Evolutionary conservation across 257 asterid genomes (phyloP), one percentile per base, ranked within the genome.

Genomic region (Solanum dulcamara): DNA sequence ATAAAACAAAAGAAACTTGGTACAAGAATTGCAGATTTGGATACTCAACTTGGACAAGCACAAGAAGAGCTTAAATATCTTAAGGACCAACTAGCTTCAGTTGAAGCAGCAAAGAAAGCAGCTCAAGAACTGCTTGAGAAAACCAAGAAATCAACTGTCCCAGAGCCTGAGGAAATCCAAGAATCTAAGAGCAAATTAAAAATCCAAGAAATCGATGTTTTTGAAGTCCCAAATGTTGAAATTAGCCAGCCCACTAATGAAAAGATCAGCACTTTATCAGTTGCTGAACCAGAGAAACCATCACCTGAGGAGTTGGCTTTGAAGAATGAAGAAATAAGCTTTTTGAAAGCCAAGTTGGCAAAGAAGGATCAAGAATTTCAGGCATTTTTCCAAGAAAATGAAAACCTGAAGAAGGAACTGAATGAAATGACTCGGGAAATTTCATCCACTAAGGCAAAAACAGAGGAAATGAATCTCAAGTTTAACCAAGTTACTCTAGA

Each of bases 1-100:
- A 38, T 84, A 74, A 91, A 88, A 82, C 97, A 92, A 71, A 95
- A 91, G 95, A 96, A 95, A 88, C 95, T 96, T 8, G 97, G 98
- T 8, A 89, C 92, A 26, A 91, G 98, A 46, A 96, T 96, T 85
- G 92, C 98, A 1, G 97, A 92, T 86, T 89, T 96, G 91, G 99
- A 96, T 80, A 91, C 97, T 38, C 99, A 94, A 84, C 98, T 96
- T 53, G 98, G 97, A 24, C 97, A 93, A 86, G 98, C 98, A 0
- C 99, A 94, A 86, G 90, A 83, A 4, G 98, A 96, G 91, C 94
- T 96, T 83, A 93, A 91, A 81, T 80, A 87, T 81, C 93, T 96
- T 18, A 96, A 96, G 92, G 77, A 85, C 32, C 99, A 96, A 71
- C 85, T 96, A 83, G 86, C 86, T 70, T 89, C 96, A 14, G 93